Base-by-base conservation (phyloP, 2,329 filamentous ascomycete genomes). In the Orbilia oligospora region DNA sequence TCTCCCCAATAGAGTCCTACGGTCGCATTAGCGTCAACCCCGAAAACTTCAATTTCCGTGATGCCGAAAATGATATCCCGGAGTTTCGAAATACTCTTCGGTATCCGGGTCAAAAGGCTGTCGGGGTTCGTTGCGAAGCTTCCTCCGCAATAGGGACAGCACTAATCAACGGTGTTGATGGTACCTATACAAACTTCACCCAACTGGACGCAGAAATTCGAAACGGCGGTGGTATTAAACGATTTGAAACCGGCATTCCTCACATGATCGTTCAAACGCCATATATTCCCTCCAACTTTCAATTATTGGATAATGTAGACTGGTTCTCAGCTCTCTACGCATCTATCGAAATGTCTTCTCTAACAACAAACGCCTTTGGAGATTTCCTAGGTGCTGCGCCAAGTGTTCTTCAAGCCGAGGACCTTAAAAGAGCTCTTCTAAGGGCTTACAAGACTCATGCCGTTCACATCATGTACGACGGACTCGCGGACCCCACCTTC, bases 381-480 rank as follows among this genome's bases (percentile, higher is more conserved):
- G 73, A 77, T 18, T 77, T 68, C 41, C 46, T 77, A 8, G 68
- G 53, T 33, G 68, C 68, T 14, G 58, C 69, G 20, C 73, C 73
- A 30, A 68, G 67, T 22, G 73, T 77, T 5, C 49, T 77, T 9
- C 73, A 77, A 18, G 67, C 67, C 5, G 53, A 71, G 14, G 73
- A 77, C 33, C 51, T 77, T 5, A 49, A 27, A 30, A 67, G 24
- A 5, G 67, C 73, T 6, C 10, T 77, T 22, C 61, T 77, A n/a
- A 24, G 73, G 2, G 73, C 73, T 55, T 69, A 77, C 30, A 77
- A 77, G 22, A 77, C 73, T 0, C 66, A 64, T 36, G 73, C 73
- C 0, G 36, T 71, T 24, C 73, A 77, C 18, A 77, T 77, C 46
- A 77, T 77, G 73, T 77, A 77, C 53, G 73, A 77, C 55, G 73